Evolutionary conservation across 2,329 filamentous ascomycete species (phyloP), one percentile per base, ranked within the genome.

Genomic region (Phoma sp.): DNA sequence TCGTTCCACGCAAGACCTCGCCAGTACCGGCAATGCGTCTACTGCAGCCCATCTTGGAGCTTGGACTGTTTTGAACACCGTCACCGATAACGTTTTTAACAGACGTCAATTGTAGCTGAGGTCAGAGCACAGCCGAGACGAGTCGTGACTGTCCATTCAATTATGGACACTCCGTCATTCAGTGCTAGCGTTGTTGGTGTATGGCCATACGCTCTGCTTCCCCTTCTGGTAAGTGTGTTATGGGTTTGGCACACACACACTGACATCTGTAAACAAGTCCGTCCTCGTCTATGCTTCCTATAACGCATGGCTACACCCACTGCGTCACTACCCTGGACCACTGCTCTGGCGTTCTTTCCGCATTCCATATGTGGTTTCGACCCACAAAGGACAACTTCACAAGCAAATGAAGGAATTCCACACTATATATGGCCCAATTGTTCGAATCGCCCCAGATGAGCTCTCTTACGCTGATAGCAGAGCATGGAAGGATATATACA

Each of bases 401-500:
- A 62, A 57, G 12, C 53, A 55, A 8, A 43, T 71, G 6, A 63
- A 62, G 21, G 35, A 61, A 1, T 66, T 69, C 17, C 68, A 71
- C 45, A 55, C 67, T 25, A 55, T 49, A 9, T 73, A 72, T 49
- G 70, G 70, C 8, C 58, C 63, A 1, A 48, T 71, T 12, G 66
- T 73, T 5, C 63, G 70, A 4, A 64, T 72, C 8, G 68, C 70
- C 4, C 69, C 69, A 1, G 63, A 72, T 43, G 69, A 72, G 38
- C 58, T 73, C 0, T 71, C 67, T 0, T 72, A 68, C 44, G 58
- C 65, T 13, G 58, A 67, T 36, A 55, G 61, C 25, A 50, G 53
- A 24, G 69, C 69, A n/a, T 64, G 65, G 62, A 67, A 64, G 48
- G 68, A 73, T 19, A 70, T 72, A 17, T 73, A 72, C n/a, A 39